phyloP scores from a whole-genome alignment of 768 basidiomycete genomes.

The Psilocybe azurescens region DNA sequence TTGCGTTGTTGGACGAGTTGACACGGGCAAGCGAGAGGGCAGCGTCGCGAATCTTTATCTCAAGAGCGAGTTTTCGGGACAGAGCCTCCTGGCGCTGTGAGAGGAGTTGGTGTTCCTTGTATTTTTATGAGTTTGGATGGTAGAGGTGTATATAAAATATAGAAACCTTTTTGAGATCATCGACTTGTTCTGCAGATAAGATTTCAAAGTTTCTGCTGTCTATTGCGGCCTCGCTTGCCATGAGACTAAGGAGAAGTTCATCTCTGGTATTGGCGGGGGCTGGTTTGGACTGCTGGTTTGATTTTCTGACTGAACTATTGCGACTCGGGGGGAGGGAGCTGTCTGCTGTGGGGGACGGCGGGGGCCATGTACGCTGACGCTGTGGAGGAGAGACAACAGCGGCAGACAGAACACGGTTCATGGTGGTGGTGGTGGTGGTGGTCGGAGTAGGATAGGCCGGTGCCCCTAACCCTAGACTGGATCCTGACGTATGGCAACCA shows the following conservation, averaged over 20 bases:
- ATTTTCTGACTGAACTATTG: constrained; percentile 25
- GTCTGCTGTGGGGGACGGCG: constrained; percentile 34
- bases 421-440: constrained; percentile 30
- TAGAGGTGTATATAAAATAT: background rate
- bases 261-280: constrained; percentile 63
- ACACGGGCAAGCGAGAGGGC: constrained; percentile 76
- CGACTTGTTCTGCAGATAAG: constrained; percentile 59
- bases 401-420: constrained; percentile 63
- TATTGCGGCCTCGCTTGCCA: constrained; percentile 94
- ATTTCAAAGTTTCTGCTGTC: constrained; percentile 86
- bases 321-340: constrained; percentile 30
- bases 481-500: background rate
- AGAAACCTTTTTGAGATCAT: constrained; percentile 55
- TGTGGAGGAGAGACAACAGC: constrained; percentile 20
- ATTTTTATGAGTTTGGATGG: constrained; percentile 10
- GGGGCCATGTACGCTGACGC: constrained; percentile 49
- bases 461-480: constrained; percentile 25
- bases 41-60: constrained; percentile 89
- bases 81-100: constrained; percentile 67
- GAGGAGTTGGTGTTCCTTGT: constrained; percentile 81
- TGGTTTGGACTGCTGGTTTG: constrained; percentile 3
- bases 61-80: constrained; percentile 76
- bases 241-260: constrained; percentile 85
- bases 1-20: constrained; percentile 59
- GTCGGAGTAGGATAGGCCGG: background rate